These are phyloP conservation scores for Cystofilobasidium ferigula DNA, from an alignment of 768 basidiomycete genomes.

Conservation along the genomic window DNA sequence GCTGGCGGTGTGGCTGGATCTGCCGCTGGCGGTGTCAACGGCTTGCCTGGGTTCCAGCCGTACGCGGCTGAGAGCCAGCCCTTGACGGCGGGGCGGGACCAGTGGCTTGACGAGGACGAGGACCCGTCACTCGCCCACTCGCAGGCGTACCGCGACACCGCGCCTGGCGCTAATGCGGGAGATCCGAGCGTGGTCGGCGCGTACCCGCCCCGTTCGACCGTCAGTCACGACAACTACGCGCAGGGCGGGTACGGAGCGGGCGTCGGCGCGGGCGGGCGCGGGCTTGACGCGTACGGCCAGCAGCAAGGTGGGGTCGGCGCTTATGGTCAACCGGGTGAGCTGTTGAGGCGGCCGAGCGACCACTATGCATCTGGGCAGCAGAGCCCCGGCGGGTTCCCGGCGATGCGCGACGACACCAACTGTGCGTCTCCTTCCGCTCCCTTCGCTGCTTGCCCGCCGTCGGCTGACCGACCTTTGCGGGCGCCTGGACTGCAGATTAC, in stretches of 20 bases:
- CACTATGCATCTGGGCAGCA: slow-evolving; percentile 21
- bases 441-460: not conserved
- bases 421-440: not conserved
- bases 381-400: slow-evolving; percentile 20
- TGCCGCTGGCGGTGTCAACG: slow-evolving; percentile 5
- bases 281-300: not conserved
- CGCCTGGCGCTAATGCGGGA: too few species aligned
- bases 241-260: not conserved
- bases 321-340: too few species aligned
- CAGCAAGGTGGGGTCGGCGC: not conserved
- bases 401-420: slow-evolving; percentile 1
- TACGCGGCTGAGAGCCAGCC: slow-evolving; percentile 20
- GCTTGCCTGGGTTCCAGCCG: slow-evolving; percentile 25
- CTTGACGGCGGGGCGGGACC: slow-evolving; percentile 11
- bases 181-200: not conserved
- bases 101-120: slow-evolving; percentile 26
- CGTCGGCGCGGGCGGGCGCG: not conserved
- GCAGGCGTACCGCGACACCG: slow-evolving; percentile 16
- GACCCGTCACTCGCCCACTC: slow-evolving; percentile 10
- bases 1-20: too few species aligned
- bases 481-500: too few species aligned
- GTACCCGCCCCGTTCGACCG: not conserved
- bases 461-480: too few species aligned
- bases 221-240: not conserved
- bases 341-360: slow-evolving; percentile 9